Evolutionary conservation across 2,329 filamentous ascomycete species (phyloP).

Genomic region (Talaromyces atroroseus): DNA sequence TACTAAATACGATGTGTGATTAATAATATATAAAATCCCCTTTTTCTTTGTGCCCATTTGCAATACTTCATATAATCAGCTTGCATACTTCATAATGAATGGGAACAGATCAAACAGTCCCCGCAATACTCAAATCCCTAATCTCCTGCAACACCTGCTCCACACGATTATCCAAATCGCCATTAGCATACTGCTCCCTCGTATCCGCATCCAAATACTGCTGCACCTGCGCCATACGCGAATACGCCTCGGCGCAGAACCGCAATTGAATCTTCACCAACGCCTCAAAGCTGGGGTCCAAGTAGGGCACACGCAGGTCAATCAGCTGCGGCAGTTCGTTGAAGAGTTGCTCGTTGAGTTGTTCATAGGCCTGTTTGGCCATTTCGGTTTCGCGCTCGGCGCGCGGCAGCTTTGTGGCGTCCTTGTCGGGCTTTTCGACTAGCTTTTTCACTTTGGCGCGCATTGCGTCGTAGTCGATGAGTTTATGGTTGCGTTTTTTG

Average conservation of each 20-base stretch:
- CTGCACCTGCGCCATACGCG: constrained; percentile 96
- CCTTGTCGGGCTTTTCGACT: constrained; percentile 97
- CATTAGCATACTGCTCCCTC: constrained; percentile 89
- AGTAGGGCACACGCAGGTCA: constrained; percentile 90
- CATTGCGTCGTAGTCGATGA: constrained; percentile 95
- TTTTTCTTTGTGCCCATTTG: background rate
- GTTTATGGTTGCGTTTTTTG: constrained; percentile 97
- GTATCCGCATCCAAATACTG: constrained; percentile 96
- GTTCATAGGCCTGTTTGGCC: constrained; percentile 88
- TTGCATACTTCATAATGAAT: background rate
- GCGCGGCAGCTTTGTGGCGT: constrained; percentile 89
- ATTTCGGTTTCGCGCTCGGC: constrained; percentile 96
- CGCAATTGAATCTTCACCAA: constrained; percentile 97
- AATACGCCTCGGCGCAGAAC: constrained; percentile 97
- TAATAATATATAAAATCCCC: background rate
- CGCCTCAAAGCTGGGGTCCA: constrained; percentile 95
- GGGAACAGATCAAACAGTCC: constrained; percentile 49
- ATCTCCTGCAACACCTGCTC: constrained; percentile 97
- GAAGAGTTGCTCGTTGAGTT: constrained; percentile 93
- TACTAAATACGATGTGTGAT: background rate
- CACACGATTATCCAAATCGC: constrained; percentile 82
- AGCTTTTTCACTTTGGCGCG: constrained; percentile 95
- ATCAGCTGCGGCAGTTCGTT: constrained; percentile 92
- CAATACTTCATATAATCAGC: background rate
- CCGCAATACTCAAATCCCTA: constrained; percentile 85